Evolutionary conservation across 257 asterid species (phyloP).

Genomic region (Linderniella brevidens): DNA sequence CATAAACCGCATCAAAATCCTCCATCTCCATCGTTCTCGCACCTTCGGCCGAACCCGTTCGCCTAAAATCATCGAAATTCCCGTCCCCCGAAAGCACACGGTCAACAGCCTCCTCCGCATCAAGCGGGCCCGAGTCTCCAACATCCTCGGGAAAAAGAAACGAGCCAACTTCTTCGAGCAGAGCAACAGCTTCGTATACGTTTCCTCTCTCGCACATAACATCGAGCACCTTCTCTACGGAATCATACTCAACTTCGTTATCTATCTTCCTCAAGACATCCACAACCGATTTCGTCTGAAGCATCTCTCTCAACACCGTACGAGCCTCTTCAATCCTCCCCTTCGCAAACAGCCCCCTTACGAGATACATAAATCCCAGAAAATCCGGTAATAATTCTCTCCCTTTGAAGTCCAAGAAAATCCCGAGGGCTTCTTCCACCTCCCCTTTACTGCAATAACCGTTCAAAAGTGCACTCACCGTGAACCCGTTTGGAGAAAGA

Average conservation of each 20-base stretch:
- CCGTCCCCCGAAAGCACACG: constrained; percentile 12
- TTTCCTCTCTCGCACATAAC: constrained; percentile 69
- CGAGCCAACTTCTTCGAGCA: constrained; percentile 59
- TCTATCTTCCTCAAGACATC: constrained; percentile 35
- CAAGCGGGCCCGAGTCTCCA: constrained; percentile 10
- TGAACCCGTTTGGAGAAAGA: constrained; percentile 64
- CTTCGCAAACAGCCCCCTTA: constrained; percentile 64
- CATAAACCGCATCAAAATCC: constrained; percentile 46
- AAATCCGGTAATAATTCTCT: constrained; percentile 61
- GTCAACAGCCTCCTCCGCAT: constrained; percentile 9
- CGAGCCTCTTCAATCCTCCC: constrained; percentile 97
- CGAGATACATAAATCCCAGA: constrained; percentile 53
- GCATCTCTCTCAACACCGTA: constrained; percentile 68
- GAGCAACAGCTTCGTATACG: constrained; percentile 49
- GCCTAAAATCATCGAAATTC: constrained; percentile 12
- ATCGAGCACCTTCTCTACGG: constrained; percentile 39
- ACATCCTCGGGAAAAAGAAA: constrained; percentile 23
- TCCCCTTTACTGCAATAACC: constrained; percentile 72
- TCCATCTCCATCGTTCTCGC: constrained; percentile 20
- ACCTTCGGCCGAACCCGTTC: constrained; percentile 5
- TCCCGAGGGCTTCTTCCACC: constrained; percentile 66
- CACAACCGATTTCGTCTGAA: constrained; percentile 32
- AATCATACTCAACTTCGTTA: constrained; percentile 37
- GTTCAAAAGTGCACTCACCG: constrained; percentile 50
- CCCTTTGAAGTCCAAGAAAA: constrained; percentile 37